Evolutionary conservation across 805 yeast species (phyloP).

Genomic region (Ogataea nakhonphanomensis): DNA sequence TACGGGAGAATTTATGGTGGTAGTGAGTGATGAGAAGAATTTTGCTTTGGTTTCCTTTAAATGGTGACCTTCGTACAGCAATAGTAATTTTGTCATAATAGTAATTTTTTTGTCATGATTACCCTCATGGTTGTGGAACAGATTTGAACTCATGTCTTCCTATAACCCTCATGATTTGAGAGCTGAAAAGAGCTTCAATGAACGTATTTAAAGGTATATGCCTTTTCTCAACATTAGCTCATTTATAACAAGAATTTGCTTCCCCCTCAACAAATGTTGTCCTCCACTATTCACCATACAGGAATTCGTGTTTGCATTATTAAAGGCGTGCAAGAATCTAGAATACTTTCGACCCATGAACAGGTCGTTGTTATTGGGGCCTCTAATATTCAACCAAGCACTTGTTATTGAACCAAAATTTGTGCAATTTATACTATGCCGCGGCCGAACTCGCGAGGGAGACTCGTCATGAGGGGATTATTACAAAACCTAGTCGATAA

Average conservation of each 20-base stretch:
- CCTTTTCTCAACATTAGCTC: too few relatives aligned
- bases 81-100: too few relatives aligned
- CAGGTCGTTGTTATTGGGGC: slow-evolving; percentile 71
- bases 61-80: too few relatives aligned
- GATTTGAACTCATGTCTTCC: too few relatives aligned
- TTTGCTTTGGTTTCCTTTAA: too few relatives aligned
- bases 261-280: slow-evolving; percentile 40
- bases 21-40: too few relatives aligned
- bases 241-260: slow-evolving; percentile 52
- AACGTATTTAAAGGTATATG: too few relatives aligned
- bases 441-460: slow-evolving; percentile 61
- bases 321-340: slow-evolving; percentile 60
- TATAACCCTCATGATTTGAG: too few relatives aligned
- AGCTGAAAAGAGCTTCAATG: too few relatives aligned
- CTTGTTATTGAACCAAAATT: slow-evolving; percentile 52
- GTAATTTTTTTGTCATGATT: too few relatives aligned
- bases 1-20: too few relatives aligned
- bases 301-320: slow-evolving; percentile 66
- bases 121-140: too few relatives aligned
- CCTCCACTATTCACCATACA: slow-evolving; percentile 72
- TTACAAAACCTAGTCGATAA: slow-evolving; percentile 60
- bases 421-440: slow-evolving; percentile 67
- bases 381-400: slow-evolving; percentile 59
- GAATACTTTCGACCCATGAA: slow-evolving; percentile 70
- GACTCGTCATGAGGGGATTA: slow-evolving; percentile 71